Percentiles rank a stretch among this genome's conserved stretches.
Conservation (phyloP, 805 yeast species). For the Barnettozyma populi region DNA sequence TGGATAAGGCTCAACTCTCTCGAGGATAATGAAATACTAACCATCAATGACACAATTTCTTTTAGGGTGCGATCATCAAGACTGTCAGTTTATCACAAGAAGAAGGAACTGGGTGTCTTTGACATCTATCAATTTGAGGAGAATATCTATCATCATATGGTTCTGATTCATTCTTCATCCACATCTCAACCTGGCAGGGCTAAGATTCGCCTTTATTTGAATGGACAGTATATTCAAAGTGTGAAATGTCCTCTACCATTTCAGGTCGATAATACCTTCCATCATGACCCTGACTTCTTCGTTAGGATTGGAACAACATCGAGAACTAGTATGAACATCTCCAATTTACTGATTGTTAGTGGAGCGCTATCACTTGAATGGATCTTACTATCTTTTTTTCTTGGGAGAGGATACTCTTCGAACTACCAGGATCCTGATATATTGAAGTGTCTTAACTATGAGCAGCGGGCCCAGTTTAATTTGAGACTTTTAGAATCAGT, state of each 20-base stretch:
- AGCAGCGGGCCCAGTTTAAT: constrained; percentile 32
- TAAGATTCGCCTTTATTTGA: constrained; percentile 14
- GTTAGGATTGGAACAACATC: constrained; percentile 12
- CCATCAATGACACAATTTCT: constrained; percentile 16
- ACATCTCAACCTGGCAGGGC: constrained; percentile 12
- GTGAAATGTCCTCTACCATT: constrained; percentile 18
- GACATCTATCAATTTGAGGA: constrained; percentile 17
- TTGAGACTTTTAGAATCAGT: constrained; percentile 30
- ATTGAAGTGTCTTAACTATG: constrained; percentile 35
- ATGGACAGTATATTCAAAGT: constrained; percentile 19
- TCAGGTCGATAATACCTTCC: constrained; percentile 4
- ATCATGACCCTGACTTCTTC: background rate
- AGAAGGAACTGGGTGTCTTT: constrained; percentile 8
- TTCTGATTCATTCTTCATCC: constrained; percentile 13
- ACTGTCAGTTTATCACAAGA: constrained; percentile 22
- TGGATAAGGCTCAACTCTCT: constrained; percentile 27
- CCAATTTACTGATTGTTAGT: constrained; percentile 36
- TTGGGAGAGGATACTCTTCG: constrained; percentile 49
- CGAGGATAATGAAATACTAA: constrained; percentile 25
- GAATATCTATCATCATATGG: constrained; percentile 17
- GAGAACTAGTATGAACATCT: constrained; percentile 11
- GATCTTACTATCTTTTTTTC: constrained; percentile 40
- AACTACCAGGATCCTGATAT: constrained; percentile 35
- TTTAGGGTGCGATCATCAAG: constrained; percentile 30
- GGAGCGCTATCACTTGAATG: constrained; percentile 40